A percentile compares a stretch with the other conserved stretches of the same genome.
These are phyloP conservation scores for Calonectria ilicicola DNA, from an alignment of 2,329 filamentous ascomycete genomes.

Conservation along the genomic window DNA sequence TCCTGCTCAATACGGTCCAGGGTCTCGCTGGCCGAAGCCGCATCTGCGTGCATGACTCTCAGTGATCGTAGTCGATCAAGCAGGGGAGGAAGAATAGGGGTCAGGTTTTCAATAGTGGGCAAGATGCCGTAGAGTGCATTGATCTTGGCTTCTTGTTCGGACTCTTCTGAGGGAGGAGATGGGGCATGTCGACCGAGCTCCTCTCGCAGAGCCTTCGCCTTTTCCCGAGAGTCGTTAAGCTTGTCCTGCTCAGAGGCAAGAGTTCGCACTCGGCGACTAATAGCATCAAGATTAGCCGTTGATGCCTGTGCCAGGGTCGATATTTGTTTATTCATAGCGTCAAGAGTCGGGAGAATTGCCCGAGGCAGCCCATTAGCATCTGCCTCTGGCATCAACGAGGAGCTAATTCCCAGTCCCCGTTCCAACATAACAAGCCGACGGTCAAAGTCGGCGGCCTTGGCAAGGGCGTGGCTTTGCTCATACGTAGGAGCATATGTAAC, in stretches of 20 bases:
- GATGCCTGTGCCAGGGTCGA: slow-evolving; percentile 79
- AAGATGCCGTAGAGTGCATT: slow-evolving; percentile 91
- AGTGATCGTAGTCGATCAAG: slow-evolving; percentile 88
- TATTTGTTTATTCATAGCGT: slow-evolving; percentile 84
- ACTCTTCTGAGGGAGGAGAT: slow-evolving; percentile 59
- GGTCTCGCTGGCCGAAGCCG: slow-evolving; percentile 82
- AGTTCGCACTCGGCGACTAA: slow-evolving; percentile 77
- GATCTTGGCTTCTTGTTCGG: slow-evolving; percentile 86
- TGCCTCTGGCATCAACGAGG: slow-evolving; percentile 73
- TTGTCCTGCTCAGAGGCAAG: slow-evolving; percentile 79
- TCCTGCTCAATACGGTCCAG: slow-evolving; percentile 81
- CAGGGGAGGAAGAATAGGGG: slow-evolving; percentile 86
- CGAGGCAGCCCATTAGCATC: slow-evolving; percentile 67
- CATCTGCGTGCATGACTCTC: slow-evolving; percentile 86
- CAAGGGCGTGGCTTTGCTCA: slow-evolving; percentile 77
- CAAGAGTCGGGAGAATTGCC: slow-evolving; percentile 85
- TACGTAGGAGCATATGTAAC: slow-evolving; percentile 74
- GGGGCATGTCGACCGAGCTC: slow-evolving; percentile 63
- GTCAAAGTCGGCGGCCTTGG: slow-evolving; percentile 90
- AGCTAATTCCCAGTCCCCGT: slow-evolving; percentile 82
- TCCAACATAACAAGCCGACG: slow-evolving; percentile 83
- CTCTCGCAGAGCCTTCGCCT: slow-evolving; percentile 72
- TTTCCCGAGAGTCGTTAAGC: slow-evolving; percentile 73
- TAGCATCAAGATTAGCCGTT: slow-evolving; percentile 78
- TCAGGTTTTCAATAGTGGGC: slow-evolving; percentile 86